Evolutionary conservation across 2,329 filamentous ascomycete species (phyloP), one percentile per base, ranked within the genome.

Genomic region (Aspergillus eucalypticola): DNA sequence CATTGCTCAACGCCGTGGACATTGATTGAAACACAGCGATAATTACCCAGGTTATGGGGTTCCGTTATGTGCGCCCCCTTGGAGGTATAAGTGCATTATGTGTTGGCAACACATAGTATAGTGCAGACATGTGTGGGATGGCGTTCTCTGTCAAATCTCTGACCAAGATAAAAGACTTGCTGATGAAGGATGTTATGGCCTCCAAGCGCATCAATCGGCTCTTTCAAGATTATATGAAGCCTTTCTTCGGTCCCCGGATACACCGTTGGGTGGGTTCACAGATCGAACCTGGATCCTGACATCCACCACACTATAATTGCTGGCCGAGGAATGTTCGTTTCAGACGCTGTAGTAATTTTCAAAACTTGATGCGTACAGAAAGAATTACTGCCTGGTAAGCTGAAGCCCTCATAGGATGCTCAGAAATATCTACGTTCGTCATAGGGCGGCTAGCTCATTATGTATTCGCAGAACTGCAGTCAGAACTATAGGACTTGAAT

Each of bases 1-100:
- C 68, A 2, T 69, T 69, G 70, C 2, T 75, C 74, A 5, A 70
- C 71, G 51, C 70, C 76, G 44, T 66, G 2, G 60, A 55, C 66
- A 67, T 69, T 0, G 39, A 67, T 55, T 67, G 64, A 29, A 48
- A 66, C 2, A 53, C 60, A 3, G 56, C 60, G 1, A 67, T 10
- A 5, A 69, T 46, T 0, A 69, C 42, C 60, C 63, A 69, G 21
- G 63, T 64, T 25, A 67, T 17, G 41, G 23, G 13, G 19, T 19
- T 69, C 66, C 8, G 66, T 55, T 41, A 55, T 59, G n/a, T 56
- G 61, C 38, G 25, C 61, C 59, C 2, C 63, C 56, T 8, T 54
- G 19, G 3, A 39, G 41, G 15, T 49, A 42, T 27, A 8, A 54
- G 50, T n/a, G n/a, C n/a, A n/a, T n/a, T n/a, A n/a, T n/a, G n/a